Evolutionary conservation across 139 green algal genomes (phyloP).

Genomic region (Haematococcus sp.): DNA sequence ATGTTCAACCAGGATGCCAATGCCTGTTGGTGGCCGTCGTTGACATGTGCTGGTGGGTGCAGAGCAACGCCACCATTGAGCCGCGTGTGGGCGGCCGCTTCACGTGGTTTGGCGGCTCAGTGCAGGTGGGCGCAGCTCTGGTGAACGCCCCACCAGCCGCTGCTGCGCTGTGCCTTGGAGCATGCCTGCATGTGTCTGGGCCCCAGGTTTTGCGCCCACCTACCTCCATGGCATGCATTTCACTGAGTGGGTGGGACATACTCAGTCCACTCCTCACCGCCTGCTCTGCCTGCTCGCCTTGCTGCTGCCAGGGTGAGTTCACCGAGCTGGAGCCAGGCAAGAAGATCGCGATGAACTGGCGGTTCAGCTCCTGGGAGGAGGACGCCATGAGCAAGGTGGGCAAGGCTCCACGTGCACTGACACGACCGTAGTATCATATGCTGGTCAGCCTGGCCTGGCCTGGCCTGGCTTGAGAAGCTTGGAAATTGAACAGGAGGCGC

Average conservation of each 20-base stretch:
- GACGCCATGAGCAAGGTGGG: constrained; percentile 54
- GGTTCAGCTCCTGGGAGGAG: constrained; percentile 85
- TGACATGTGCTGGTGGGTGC: constrained; percentile 3
- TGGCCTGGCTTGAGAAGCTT: no score
- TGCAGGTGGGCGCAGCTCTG: constrained; percentile 25
- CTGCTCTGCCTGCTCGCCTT: not conserved
- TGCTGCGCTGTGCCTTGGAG: not conserved
- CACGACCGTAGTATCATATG: not conserved
- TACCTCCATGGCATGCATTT: no score
- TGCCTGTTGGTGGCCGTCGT: no score
- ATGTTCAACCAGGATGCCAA: not conserved
- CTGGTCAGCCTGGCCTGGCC: no score
- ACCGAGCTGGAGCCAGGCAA: constrained; percentile 52
- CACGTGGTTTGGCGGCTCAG: constrained; percentile 64
- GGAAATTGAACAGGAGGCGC: no score
- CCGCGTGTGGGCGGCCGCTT: constrained; percentile 54
- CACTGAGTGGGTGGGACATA: no score
- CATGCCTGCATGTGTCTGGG: not conserved
- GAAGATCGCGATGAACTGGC: constrained; percentile 75
- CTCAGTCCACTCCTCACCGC: not conserved
- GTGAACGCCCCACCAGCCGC: not conserved
- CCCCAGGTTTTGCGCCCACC: not conserved
- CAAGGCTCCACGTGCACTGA: not conserved
- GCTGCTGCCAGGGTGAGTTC: constrained; percentile 58
- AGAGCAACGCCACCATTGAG: constrained; percentile 39